These are phyloP conservation scores for Panicum hallii DNA, from an alignment of 202 grass and related monocot genomes.

Conservation along the genomic window DNA sequence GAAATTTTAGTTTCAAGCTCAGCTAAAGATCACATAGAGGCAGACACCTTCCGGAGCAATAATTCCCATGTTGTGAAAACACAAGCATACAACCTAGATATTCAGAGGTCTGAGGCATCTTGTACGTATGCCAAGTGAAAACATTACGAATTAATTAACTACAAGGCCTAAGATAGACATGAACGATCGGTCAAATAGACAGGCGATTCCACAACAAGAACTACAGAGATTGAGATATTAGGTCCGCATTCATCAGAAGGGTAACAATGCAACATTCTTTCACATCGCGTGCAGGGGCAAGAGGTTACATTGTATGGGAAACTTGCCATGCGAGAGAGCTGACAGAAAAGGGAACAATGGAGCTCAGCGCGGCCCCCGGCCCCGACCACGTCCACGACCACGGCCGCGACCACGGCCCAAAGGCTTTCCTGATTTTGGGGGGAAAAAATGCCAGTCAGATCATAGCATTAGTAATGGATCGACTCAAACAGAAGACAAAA, in stretches of 20 bases:
- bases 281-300: slow-evolving; percentile 22
- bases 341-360: slow-evolving; percentile 2
- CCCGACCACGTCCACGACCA: slow-evolving; percentile 78
- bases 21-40: neutral
- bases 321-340: slow-evolving; percentile 35
- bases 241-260: slow-evolving; percentile 31
- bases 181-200: slow-evolving; percentile 30
- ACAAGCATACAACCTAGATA: slow-evolving; percentile 24
- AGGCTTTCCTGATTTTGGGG: slow-evolving; percentile 60
- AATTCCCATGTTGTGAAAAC: slow-evolving; percentile 18
- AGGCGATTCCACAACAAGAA: slow-evolving; percentile 40
- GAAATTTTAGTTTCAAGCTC: neutral
- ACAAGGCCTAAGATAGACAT: slow-evolving; percentile 21
- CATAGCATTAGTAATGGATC: slow-evolving; percentile 3
- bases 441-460: slow-evolving; percentile 15
- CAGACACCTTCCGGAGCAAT: slow-evolving; percentile 13
- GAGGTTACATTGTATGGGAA: slow-evolving; percentile 32
- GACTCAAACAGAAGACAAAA: neutral
- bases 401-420: slow-evolving; percentile 85
- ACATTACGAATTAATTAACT: neutral
- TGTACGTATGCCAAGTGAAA: slow-evolving; percentile 8
- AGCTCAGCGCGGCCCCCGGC: slow-evolving; percentile 62
- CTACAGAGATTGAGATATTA: slow-evolving; percentile 33
- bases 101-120: neutral
- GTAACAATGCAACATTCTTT: slow-evolving; percentile 45